Evolutionary conservation across 2,329 filamentous ascomycete species (phyloP).

Genomic region (Aspergillus brunneoviolaceus): DNA sequence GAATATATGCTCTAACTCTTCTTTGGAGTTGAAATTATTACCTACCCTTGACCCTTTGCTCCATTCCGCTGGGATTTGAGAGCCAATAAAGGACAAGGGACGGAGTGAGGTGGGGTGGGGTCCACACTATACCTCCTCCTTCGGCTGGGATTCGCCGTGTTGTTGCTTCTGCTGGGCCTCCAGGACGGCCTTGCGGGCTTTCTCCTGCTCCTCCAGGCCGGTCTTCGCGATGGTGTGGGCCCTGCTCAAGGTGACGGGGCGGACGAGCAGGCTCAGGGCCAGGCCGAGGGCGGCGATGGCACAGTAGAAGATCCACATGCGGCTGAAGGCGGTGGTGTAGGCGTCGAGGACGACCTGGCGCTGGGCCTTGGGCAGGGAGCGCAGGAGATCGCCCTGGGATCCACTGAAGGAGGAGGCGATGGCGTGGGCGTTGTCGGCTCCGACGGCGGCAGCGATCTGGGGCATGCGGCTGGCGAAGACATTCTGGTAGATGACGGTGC

Average conservation of each 20-base stretch:
- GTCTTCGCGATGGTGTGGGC: conserved; percentile 47
- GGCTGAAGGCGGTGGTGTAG: conserved; percentile 46
- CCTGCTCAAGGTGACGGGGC: conserved; percentile 39
- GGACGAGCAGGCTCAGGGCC: conserved; percentile 42
- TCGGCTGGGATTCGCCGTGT: conserved; percentile 60
- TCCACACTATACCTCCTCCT: conserved; percentile 40
- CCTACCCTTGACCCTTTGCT: too few relatives aligned
- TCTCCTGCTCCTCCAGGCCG: conserved; percentile 46
- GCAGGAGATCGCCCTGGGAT: conserved; percentile 35
- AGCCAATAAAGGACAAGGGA: neutral
- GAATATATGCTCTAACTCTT: neutral
- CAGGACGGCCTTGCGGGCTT: conserved; percentile 39
- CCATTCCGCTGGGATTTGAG: too few relatives aligned
- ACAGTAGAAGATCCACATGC: conserved; percentile 54
- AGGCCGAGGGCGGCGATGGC: conserved; percentile 37
- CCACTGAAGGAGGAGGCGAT: conserved; percentile 37
- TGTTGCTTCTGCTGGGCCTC: conserved; percentile 39
- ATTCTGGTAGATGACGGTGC: conserved; percentile 51
- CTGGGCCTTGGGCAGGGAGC: conserved; percentile 34
- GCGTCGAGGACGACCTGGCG: conserved; percentile 40
- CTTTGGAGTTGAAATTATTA: too few relatives aligned
- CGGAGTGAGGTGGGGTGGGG: too few relatives aligned
- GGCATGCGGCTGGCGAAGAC: conserved; percentile 34
- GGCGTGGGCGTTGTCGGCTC: conserved; percentile 26
- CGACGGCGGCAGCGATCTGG: conserved; percentile 30